Conservation (phyloP, 164 flowering plant species). For the Sedum album region DNA sequence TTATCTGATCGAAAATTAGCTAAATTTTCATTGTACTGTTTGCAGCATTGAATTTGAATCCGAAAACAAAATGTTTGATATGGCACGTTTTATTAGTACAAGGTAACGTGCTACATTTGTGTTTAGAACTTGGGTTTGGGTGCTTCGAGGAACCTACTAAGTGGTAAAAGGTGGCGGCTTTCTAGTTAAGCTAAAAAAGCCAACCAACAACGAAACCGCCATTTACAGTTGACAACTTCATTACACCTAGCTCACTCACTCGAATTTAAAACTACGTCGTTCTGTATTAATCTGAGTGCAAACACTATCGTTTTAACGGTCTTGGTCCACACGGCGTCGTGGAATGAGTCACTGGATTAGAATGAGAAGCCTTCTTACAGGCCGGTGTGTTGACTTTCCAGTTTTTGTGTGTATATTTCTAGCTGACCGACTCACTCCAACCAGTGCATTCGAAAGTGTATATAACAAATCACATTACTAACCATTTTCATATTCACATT, state of each 20-base stretch:
- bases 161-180: background rate
- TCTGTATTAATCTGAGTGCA: too few relatives aligned
- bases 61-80: too few relatives aligned
- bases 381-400: background rate
- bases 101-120: background rate
- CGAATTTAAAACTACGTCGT: background rate
- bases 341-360: background rate
- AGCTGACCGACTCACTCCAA: slow-evolving; percentile 2
- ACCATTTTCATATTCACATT: background rate
- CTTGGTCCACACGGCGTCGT: background rate
- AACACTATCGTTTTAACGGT: background rate
- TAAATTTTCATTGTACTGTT: too few relatives aligned
- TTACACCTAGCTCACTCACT: background rate
- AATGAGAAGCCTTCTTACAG: too few relatives aligned
- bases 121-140: background rate
- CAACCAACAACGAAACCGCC: background rate
- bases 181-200: background rate
- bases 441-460: background rate
- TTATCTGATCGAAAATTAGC: too few relatives aligned
- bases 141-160: background rate
- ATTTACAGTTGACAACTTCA: background rate
- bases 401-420: background rate
- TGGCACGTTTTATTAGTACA: background rate
- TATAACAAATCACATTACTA: background rate
- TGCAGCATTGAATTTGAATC: background rate